phyloP scores from a whole-genome alignment of 1,284 basidiomycete species.

The Peniophora sp. region DNA sequence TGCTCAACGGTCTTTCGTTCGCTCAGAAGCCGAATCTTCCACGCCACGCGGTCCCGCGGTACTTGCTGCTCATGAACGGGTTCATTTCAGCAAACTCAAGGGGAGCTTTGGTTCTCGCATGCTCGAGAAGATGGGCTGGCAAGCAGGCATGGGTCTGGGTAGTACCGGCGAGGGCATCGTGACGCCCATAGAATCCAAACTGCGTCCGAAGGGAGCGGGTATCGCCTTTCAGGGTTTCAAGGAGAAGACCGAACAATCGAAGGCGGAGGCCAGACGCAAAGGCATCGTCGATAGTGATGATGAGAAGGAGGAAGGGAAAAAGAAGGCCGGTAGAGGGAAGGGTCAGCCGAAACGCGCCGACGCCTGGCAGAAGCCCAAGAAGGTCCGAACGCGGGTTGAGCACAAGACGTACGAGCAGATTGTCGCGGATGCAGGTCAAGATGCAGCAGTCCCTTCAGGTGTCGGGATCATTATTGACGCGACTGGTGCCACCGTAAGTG shows the following conservation, averaged over 20 bases:
- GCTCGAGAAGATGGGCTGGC: constrained; percentile 94
- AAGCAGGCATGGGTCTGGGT: constrained; percentile 79
- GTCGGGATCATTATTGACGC: constrained; percentile 89
- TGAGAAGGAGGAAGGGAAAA: constrained; percentile 49
- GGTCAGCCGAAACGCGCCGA: constrained; percentile 57
- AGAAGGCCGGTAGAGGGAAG: constrained; percentile 31
- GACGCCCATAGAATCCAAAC: constrained; percentile 78
- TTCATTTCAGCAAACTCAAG: constrained; percentile 75
- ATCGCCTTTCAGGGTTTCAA: constrained; percentile 82
- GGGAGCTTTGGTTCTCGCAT: constrained; percentile 78
- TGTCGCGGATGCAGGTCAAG: constrained; percentile 72
- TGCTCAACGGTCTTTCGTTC: constrained; percentile 48
- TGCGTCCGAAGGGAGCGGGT: constrained; percentile 79
- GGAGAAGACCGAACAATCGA: constrained; percentile 84
- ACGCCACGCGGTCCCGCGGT: constrained; percentile 32
- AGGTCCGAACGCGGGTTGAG: constrained; percentile 76
- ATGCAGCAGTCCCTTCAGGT: constrained; percentile 38
- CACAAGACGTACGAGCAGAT: constrained; percentile 97
- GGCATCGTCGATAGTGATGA: constrained; percentile 75
- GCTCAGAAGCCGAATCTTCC: constrained; percentile 34
- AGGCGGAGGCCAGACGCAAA: constrained; percentile 69
- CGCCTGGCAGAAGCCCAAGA: constrained; percentile 77
- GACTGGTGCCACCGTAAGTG: constrained; percentile 79
- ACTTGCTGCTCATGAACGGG: constrained; percentile 58
- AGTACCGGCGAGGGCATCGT: constrained; percentile 76